These are phyloP conservation scores for Ascoidea tarda DNA, from an alignment of 805 yeast genomes.

Conservation along the genomic window DNA sequence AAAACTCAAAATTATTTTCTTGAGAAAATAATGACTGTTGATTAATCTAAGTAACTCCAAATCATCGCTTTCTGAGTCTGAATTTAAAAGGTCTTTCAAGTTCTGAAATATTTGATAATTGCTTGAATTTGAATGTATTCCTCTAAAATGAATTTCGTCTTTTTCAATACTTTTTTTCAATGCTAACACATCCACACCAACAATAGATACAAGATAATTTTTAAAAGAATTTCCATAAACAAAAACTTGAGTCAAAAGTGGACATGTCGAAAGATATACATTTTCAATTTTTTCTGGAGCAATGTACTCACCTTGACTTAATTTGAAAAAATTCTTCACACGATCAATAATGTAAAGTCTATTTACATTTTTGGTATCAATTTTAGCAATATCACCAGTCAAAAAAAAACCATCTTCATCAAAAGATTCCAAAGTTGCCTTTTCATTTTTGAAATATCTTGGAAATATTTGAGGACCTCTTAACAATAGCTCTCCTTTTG, in stretches of 20 bases:
- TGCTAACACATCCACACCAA: conserved; percentile 34
- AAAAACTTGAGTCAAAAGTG: conserved; percentile 30
- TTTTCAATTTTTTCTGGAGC: conserved; percentile 59
- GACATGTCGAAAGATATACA: conserved; percentile 29
- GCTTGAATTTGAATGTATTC: conserved; percentile 1
- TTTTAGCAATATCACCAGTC: conserved; percentile 43
- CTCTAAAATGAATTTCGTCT: neutral
- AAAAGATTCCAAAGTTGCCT: conserved; percentile 31
- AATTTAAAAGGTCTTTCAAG: conserved; percentile 14
- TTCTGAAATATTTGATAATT: conserved; percentile 10
- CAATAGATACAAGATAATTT: conserved; percentile 35
- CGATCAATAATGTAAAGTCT: conserved; percentile 38
- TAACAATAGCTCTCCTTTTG: conserved; percentile 35
- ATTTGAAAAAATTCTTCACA: conserved; percentile 42
- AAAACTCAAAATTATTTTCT: conserved; percentile 17
- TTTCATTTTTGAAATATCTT: conserved; percentile 32
- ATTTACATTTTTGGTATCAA: conserved; percentile 23
- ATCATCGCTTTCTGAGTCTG: conserved; percentile 14
- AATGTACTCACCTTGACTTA: conserved; percentile 41
- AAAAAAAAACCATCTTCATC: conserved; percentile 37
- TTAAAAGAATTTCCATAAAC: conserved; percentile 43
- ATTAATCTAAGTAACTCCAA: conserved; percentile 17
- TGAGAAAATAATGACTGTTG: conserved; percentile 17
- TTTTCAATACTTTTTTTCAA: neutral
- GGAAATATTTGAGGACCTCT: conserved; percentile 41